Conservation (phyloP, 2,329 filamentous ascomycete genomes). For the Exserohilum rostratum region DNA sequence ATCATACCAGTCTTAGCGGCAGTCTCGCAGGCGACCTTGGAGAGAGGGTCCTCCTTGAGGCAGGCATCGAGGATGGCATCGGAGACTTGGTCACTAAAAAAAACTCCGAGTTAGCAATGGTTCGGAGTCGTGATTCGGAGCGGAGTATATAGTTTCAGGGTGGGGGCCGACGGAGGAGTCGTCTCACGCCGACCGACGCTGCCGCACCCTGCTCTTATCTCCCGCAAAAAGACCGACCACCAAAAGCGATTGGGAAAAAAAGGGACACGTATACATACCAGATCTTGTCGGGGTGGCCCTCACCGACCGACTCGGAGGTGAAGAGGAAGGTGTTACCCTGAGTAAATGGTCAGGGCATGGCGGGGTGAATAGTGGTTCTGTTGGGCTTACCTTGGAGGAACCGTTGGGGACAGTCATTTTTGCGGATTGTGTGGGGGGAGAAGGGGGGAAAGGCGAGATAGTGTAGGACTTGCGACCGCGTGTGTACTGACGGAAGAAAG, state of each 20-base stretch:
- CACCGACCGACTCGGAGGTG: slow-evolving; percentile 60
- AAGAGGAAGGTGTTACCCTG: slow-evolving; percentile 52
- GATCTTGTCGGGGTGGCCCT: slow-evolving; percentile 88
- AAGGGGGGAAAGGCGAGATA: slow-evolving; percentile 30
- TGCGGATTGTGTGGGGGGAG: slow-evolving; percentile 12
- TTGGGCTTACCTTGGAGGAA: slow-evolving; percentile 32
- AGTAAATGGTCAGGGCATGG: slow-evolving; percentile 22
- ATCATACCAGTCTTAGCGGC: slow-evolving; percentile 99
- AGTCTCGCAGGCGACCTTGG: slow-evolving; percentile 98
- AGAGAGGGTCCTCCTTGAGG: slow-evolving; percentile 89
- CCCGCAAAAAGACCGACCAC: neutral
- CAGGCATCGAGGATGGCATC: slow-evolving; percentile 99
- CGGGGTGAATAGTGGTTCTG: slow-evolving; percentile 12
- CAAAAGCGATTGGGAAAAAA: neutral
- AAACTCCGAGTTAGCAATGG: slow-evolving; percentile 31
- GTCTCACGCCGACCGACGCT: slow-evolving; percentile 2
- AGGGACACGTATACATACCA: slow-evolving; percentile 56
- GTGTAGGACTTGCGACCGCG: slow-evolving; percentile 50
- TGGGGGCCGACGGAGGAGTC: neutral
- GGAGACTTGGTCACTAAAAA: slow-evolving; percentile 83
- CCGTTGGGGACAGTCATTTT: slow-evolving; percentile 40
- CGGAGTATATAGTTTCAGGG: neutral
- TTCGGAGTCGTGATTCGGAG: neutral
- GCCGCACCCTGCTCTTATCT: slow-evolving; percentile 2
- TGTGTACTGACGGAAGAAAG: slow-evolving; percentile 24